A percentile compares a stretch with the other conserved stretches of the same genome.
These are phyloP conservation scores for Pythium aphanidermatum DNA, from an alignment of 352 stramenopile genomes.

Conservation along the genomic window DNA sequence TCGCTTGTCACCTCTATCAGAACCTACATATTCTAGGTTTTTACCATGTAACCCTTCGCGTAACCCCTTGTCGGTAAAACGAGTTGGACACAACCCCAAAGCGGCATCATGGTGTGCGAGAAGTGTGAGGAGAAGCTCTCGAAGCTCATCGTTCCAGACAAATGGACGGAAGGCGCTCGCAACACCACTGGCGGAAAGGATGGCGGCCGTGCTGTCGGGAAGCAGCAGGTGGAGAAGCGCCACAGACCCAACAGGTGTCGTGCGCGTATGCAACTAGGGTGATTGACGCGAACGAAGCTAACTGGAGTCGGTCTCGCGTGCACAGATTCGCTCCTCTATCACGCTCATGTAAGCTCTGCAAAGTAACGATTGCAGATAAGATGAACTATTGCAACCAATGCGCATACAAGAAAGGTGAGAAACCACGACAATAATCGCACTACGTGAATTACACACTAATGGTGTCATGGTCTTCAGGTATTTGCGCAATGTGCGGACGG, in stretches of 20 bases:
- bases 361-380: constrained; percentile 41
- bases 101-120: constrained; percentile 52
- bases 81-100: not conserved
- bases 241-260: constrained; percentile 28
- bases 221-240: constrained; percentile 44
- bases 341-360: constrained; percentile 62
- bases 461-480: constrained; percentile 22
- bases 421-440: not conserved
- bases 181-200: constrained; percentile 54
- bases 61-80: too few relatives aligned
- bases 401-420: constrained; percentile 68
- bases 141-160: constrained; percentile 69
- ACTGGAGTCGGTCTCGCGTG: not conserved
- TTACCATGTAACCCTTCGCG: constrained; percentile 4
- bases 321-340: constrained; percentile 43
- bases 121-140: constrained; percentile 76
- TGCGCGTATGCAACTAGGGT: not conserved
- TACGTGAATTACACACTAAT: not conserved
- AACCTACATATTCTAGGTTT: not conserved
- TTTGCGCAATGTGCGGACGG: constrained; percentile 64
- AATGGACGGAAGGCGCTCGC: constrained; percentile 59
- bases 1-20: not conserved
- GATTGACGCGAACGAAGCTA: not conserved
- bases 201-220: constrained; percentile 33
- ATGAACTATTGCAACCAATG: constrained; percentile 72